Evolutionary conservation across 495 filamentous ascomycete species (phyloP).

Genomic region (Penicillium fimorum): DNA sequence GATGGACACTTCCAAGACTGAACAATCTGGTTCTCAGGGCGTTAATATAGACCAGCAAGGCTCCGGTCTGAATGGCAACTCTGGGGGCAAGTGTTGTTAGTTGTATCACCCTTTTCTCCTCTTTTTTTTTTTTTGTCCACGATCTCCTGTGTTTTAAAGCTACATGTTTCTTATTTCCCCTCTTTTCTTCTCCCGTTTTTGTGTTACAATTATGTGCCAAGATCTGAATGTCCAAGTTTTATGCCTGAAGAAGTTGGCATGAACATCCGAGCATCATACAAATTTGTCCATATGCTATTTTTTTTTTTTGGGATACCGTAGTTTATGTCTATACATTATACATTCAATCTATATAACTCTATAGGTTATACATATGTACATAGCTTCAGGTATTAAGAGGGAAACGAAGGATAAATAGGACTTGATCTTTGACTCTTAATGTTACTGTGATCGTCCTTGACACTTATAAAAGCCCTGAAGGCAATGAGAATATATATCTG

Average conservation of each 20-base stretch:
- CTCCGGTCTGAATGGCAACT: conserved; percentile 55
- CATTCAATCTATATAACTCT: background rate
- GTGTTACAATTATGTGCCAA: conserved; percentile 19
- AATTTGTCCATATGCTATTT: conserved; percentile 21
- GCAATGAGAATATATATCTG: too few relatives aligned
- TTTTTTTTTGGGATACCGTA: conserved; percentile 1
- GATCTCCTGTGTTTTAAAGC: background rate
- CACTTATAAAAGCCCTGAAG: too few relatives aligned
- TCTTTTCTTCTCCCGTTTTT: conserved; percentile 8
- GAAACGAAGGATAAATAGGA: too few relatives aligned
- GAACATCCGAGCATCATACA: conserved; percentile 22
- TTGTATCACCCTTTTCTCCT: conserved; percentile 20
- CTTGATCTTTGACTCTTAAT: too few relatives aligned
- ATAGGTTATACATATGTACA: background rate
- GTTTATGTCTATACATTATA: conserved; percentile 3
- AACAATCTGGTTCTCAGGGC: conserved; percentile 60
- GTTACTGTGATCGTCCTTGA: too few relatives aligned
- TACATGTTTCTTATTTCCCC: conserved; percentile 11
- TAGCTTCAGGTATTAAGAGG: background rate
- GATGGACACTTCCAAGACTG: conserved; percentile 70
- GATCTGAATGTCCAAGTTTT: conserved; percentile 24
- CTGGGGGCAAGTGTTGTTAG: conserved; percentile 87
- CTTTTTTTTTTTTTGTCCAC: conserved; percentile 12
- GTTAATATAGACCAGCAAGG: conserved; percentile 69
- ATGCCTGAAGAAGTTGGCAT: conserved; percentile 21